Percentiles rank a stretch among this genome's conserved stretches.
Conservation (phyloP, 257 asterid species). For the Gentiana macrophylla region DNA sequence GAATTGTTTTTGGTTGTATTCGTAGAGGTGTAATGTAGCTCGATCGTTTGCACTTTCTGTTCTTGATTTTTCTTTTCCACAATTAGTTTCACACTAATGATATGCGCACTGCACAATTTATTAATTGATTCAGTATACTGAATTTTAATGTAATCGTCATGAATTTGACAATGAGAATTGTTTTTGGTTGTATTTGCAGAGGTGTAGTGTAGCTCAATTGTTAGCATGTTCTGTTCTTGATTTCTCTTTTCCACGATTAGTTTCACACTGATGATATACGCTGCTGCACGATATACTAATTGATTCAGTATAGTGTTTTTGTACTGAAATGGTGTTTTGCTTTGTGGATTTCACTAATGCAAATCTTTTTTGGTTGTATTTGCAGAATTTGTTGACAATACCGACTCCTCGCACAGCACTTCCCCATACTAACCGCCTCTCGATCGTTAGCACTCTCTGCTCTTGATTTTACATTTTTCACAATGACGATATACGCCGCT, state of each 20-base stretch:
- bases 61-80: not conserved
- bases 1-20: no score
- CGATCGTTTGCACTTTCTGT: no score
- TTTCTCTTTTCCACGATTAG: not conserved
- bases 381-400: no score
- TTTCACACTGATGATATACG: not conserved
- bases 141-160: no score
- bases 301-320: no score
- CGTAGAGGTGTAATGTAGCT: no score
- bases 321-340: not conserved
- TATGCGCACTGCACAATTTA: no score
- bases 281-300: not conserved
- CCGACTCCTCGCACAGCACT: no score
- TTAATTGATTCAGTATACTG: no score
- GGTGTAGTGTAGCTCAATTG: slow-evolving; percentile 11
- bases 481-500: not conserved
- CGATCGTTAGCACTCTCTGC: slow-evolving; percentile 23
- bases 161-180: no score
- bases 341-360: not conserved
- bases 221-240: slow-evolving; percentile 10
- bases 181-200: no score
- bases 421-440: no score
- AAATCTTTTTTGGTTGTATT: not conserved
- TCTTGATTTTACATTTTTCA: not conserved
- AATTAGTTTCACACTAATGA: not conserved